Evolutionary conservation across 805 yeast genomes (phyloP).

Genomic region (Saitoella complicata): DNA sequence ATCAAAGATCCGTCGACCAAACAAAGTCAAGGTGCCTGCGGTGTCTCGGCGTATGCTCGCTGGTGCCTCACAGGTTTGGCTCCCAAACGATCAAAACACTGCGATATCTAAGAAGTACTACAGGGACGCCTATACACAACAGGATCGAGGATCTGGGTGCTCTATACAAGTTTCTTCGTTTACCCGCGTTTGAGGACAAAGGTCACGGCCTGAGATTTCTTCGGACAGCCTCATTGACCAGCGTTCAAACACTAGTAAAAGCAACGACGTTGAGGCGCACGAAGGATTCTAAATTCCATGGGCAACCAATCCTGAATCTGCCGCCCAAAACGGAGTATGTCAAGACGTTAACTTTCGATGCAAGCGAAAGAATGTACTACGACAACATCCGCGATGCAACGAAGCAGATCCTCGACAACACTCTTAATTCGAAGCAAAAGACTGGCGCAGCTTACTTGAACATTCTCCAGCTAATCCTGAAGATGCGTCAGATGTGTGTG

Average conservation of each 20-base stretch:
- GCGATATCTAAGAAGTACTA: slow-evolving; percentile 32
- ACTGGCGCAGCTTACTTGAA: slow-evolving; percentile 29
- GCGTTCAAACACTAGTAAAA: slow-evolving; percentile 49
- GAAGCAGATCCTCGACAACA: slow-evolving; percentile 6
- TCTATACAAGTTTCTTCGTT: slow-evolving; percentile 46
- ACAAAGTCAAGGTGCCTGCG: slow-evolving; percentile 63
- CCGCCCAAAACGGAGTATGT: slow-evolving; percentile 44
- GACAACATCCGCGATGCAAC: slow-evolving; percentile 23
- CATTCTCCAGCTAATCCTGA: slow-evolving; percentile 52
- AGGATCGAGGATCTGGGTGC: slow-evolving; percentile 75
- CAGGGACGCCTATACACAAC: slow-evolving; percentile 85
- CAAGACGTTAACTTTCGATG: slow-evolving; percentile 34
- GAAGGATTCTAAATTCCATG: slow-evolving; percentile 56
- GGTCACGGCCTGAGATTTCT: slow-evolving; percentile 38
- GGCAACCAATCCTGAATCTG: slow-evolving; percentile 53
- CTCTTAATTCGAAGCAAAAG: slow-evolving; percentile 4
- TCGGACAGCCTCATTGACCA: slow-evolving; percentile 38
- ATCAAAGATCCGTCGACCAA: slow-evolving; percentile 66
- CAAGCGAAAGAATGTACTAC: slow-evolving; percentile 42
- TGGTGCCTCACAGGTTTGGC: slow-evolving; percentile 52
- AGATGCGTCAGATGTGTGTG: slow-evolving; percentile 67
- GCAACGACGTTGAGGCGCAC: slow-evolving; percentile 65
- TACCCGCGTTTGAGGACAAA: slow-evolving; percentile 52
- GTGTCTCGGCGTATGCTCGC: slow-evolving; percentile 43
- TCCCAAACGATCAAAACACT: slow-evolving; percentile 20